Conservation (phyloP, 2,329 filamentous ascomycete genomes). For the Nothophaeocryptopus gaeumannii region DNA sequence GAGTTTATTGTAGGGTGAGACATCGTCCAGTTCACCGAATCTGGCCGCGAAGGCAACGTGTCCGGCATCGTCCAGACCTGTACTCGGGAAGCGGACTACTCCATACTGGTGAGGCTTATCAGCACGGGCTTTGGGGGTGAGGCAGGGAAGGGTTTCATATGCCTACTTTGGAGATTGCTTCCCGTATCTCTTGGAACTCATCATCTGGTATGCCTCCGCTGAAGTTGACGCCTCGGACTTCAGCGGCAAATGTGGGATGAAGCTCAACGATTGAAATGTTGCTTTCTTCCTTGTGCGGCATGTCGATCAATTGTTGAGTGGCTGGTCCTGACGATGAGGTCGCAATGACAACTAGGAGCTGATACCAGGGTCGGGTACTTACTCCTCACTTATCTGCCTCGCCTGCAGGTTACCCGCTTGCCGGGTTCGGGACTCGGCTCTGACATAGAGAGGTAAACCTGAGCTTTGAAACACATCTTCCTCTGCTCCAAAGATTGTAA, state of each 20-base stretch:
- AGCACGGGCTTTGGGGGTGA: constrained; percentile 21
- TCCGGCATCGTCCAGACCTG: constrained; percentile 49
- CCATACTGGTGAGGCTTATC: constrained; percentile 46
- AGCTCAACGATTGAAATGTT: constrained; percentile 16
- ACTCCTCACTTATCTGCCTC: too few relatives aligned
- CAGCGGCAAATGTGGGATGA: constrained; percentile 19
- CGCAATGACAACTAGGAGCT: too few relatives aligned
- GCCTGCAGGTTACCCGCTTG: too few relatives aligned
- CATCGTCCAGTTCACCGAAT: constrained; percentile 57
- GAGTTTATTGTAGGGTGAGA: constrained; percentile 48
- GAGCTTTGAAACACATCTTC: too few relatives aligned
- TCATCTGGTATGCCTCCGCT: neutral
- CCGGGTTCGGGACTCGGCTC: too few relatives aligned
- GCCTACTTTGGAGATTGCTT: neutral
- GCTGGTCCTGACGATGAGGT: too few relatives aligned
- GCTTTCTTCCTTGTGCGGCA: constrained; percentile 22
- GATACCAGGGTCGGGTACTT: too few relatives aligned
- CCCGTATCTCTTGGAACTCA: neutral
- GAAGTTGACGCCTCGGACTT: constrained; percentile 16
- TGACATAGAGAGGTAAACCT: neutral
- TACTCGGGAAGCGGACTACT: constrained; percentile 52
- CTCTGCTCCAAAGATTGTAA: too few relatives aligned
- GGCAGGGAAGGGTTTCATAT: constrained; percentile 17
- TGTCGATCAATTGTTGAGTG: neutral
- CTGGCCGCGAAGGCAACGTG: constrained; percentile 52